Evolutionary conservation across 192 early-diverging fungal species (phyloP).

Genomic region (Piromyces finnis): DNA sequence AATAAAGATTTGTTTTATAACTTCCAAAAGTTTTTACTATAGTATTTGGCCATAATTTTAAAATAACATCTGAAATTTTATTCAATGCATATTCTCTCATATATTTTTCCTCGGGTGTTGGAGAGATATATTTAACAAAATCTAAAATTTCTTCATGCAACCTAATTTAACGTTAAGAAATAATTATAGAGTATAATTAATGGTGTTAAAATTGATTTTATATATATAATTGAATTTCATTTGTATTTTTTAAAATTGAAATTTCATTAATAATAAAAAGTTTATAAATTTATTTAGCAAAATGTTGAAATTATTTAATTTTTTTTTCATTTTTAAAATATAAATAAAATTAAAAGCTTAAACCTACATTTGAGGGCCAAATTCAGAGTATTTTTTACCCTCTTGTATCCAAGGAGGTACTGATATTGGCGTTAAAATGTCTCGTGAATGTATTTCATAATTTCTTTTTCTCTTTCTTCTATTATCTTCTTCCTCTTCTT

Average conservation of each 20-base stretch:
- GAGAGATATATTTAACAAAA: slow-evolving; percentile 64
- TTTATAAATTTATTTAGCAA: too few species aligned
- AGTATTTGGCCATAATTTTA: slow-evolving; percentile 14
- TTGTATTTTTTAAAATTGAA: too few species aligned
- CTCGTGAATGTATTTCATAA: neutral
- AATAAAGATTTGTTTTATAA: slow-evolving; percentile 69
- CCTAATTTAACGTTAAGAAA: too few species aligned
- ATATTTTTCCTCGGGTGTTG: slow-evolving; percentile 57
- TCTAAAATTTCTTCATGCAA: slow-evolving; percentile 48
- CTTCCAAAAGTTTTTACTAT: slow-evolving; percentile 56
- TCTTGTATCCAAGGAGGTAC: neutral
- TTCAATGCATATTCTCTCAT: slow-evolving; percentile 55
- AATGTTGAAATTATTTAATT: too few species aligned
- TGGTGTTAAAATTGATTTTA: too few species aligned
- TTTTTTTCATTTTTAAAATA: too few species aligned
- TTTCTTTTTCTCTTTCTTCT: neutral
- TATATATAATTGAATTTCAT: too few species aligned
- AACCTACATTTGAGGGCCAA: neutral
- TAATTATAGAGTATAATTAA: too few species aligned
- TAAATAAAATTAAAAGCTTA: too few species aligned
- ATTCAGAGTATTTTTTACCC: neutral
- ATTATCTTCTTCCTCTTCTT: neutral
- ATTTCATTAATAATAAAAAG: too few species aligned
- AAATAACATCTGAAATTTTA: slow-evolving; percentile 30
- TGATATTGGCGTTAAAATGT: neutral